Conservation (phyloP, 148 eudicot species). For the Linanthus parryae region DNA sequence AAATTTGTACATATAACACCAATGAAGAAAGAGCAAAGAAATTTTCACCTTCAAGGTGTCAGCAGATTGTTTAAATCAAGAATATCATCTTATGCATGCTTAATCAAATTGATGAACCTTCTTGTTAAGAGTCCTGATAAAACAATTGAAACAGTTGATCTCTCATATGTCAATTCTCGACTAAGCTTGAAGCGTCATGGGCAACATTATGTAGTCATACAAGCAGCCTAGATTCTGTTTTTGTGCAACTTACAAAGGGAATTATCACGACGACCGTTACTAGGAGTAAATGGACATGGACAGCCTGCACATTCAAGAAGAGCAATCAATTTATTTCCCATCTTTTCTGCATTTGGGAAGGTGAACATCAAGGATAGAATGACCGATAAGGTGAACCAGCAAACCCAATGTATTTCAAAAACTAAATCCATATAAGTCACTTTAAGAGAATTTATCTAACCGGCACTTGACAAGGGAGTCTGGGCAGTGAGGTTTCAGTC, state of each 20-base stretch:
- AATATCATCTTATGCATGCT: conserved; percentile 90
- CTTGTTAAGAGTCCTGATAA: conserved; percentile 80
- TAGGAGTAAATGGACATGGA: conserved; percentile 74
- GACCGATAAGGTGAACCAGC: neutral
- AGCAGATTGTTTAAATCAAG: conserved; percentile 94
- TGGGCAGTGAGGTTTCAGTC: conserved; percentile 50
- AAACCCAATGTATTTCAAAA: neutral
- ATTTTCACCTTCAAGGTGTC: conserved; percentile 74
- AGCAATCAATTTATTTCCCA: neutral
- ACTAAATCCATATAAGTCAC: neutral
- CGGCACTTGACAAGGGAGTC: conserved; percentile 63
- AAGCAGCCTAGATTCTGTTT: neutral
- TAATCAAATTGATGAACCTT: conserved; percentile 76
- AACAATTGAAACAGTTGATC: no score
- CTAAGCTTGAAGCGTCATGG: neutral
- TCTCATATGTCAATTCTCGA: neutral
- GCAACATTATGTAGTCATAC: neutral
- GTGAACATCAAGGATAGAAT: neutral
- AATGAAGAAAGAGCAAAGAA: neutral
- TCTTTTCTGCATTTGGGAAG: conserved; percentile 1
- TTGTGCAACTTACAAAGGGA: conserved; percentile 60
- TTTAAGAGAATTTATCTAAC: conserved; percentile 29
- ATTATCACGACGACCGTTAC: conserved; percentile 89
- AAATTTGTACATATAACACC: neutral
- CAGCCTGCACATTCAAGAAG: conserved; percentile 51